Evolutionary conservation across 1,139 yeast species (phyloP).

Genomic region (Yamadazyma jaroonii): DNA sequence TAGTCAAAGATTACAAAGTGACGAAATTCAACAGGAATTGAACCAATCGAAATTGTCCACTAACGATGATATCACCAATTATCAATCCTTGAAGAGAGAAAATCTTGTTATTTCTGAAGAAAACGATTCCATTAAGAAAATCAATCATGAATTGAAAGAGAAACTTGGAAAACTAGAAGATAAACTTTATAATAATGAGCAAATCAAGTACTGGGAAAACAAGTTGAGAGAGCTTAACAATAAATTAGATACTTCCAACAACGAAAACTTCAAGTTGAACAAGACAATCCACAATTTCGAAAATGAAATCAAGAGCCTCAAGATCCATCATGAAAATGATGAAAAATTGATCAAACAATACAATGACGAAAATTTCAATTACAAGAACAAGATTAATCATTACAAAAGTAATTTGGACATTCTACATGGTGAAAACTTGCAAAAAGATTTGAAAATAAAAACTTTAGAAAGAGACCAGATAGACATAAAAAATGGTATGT

Average conservation of each 20-base stretch:
- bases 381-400: constrained; percentile 40
- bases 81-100: constrained; percentile 37
- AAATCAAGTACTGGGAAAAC: constrained; percentile 44
- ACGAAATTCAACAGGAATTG: constrained; percentile 33
- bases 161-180: constrained; percentile 38
- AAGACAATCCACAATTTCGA: constrained; percentile 31
- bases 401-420: constrained; percentile 34
- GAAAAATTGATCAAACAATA: constrained; percentile 38
- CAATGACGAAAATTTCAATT: constrained; percentile 48
- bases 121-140: constrained; percentile 38
- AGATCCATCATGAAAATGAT: constrained; percentile 37
- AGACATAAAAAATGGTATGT: constrained; percentile 52
- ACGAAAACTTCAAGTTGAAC: constrained; percentile 29
- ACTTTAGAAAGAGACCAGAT: constrained; percentile 35
- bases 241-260: constrained; percentile 30
- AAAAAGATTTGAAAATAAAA: constrained; percentile 36
- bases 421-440: constrained; percentile 39
- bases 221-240: constrained; percentile 30
- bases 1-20: constrained; percentile 31
- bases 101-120: constrained; percentile 40
- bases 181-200: constrained; percentile 44
- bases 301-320: constrained; percentile 34
- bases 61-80: constrained; percentile 33
- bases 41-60: constrained; percentile 32
- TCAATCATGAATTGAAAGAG: constrained; percentile 32